phyloP scores from a whole-genome alignment of 148 eudicot species.

The Heliamphora exappendiculata region DNA sequence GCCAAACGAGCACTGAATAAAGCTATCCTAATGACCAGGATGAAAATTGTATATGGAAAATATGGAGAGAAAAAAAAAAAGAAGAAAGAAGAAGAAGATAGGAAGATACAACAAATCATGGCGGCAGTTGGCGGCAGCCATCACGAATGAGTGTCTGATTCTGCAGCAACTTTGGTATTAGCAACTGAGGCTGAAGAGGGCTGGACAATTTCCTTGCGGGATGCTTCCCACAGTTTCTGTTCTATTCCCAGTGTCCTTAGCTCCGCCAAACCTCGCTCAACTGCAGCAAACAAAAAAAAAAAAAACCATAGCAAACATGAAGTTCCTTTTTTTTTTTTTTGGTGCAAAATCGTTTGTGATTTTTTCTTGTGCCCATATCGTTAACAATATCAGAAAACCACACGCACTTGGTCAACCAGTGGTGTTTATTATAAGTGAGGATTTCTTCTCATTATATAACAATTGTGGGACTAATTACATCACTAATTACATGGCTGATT shows the following conservation, averaged over 20 bases:
- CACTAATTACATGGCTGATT: too few relatives aligned
- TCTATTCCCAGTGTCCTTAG: conserved; percentile 64
- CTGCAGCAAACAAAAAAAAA: conserved; percentile 11
- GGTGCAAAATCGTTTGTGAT: neutral
- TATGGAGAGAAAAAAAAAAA: neutral
- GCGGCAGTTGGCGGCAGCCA: neutral
- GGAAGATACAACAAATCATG: neutral
- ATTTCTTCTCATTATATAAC: too few relatives aligned
- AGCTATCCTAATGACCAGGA: neutral
- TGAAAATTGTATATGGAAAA: conserved; percentile 3
- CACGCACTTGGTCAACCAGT: too few relatives aligned
- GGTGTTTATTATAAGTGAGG: too few relatives aligned
- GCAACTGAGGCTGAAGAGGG: conserved; percentile 23
- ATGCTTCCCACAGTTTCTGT: conserved; percentile 93
- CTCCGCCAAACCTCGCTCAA: conserved; percentile 26
- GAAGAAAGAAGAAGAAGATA: too few relatives aligned
- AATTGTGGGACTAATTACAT: too few relatives aligned
- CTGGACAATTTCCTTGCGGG: conserved; percentile 76
- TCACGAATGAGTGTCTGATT: conserved; percentile 46
- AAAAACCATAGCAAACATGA: too few relatives aligned
- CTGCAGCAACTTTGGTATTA: conserved; percentile 26
- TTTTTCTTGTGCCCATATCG: neutral
- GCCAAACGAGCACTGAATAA: too few relatives aligned
- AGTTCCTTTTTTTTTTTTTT: too few relatives aligned
- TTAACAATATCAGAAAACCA: too few relatives aligned